Evolutionary conservation across 768 basidiomycete species (phyloP).

Genomic region (Suillus subalutaceus): DNA sequence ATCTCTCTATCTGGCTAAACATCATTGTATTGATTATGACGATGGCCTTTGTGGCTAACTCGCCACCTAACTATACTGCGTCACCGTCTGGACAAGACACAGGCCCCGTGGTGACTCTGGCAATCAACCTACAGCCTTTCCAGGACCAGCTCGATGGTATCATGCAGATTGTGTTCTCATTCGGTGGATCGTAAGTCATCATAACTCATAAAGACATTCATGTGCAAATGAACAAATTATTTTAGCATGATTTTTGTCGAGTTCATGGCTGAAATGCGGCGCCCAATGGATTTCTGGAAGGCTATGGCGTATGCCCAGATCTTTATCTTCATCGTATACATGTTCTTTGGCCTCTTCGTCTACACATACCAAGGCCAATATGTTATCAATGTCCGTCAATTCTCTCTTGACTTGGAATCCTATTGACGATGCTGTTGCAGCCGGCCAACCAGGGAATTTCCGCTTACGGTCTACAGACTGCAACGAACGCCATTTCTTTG

Average conservation of each 20-base stretch:
- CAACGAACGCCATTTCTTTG: slow-evolving; percentile 48
- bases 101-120: slow-evolving; percentile 20
- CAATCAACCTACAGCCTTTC: slow-evolving; percentile 23
- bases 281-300: slow-evolving; percentile 73
- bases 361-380: slow-evolving; percentile 68
- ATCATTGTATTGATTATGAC: slow-evolving; percentile 56
- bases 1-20: slow-evolving; percentile 54
- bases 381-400: slow-evolving; percentile 32
- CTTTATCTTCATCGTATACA: slow-evolving; percentile 56
- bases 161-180: slow-evolving; percentile 68
- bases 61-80: slow-evolving; percentile 52
- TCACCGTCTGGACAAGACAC: slow-evolving; percentile 27
- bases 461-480: slow-evolving; percentile 35
- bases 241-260: slow-evolving; percentile 30
- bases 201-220: neutral
- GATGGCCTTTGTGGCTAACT: slow-evolving; percentile 62
- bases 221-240: slow-evolving; percentile 36
- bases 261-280: slow-evolving; percentile 66
- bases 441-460: slow-evolving; percentile 38
- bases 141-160: slow-evolving; percentile 56
- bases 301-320: slow-evolving; percentile 58
- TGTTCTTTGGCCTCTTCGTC: slow-evolving; percentile 59
- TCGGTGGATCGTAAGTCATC: slow-evolving; percentile 45
- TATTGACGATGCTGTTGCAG: slow-evolving; percentile 17
- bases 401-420: neutral